Conservation (phyloP, 192 early-diverging fungal genomes). For the Lunasporangiospora selenospora region DNA sequence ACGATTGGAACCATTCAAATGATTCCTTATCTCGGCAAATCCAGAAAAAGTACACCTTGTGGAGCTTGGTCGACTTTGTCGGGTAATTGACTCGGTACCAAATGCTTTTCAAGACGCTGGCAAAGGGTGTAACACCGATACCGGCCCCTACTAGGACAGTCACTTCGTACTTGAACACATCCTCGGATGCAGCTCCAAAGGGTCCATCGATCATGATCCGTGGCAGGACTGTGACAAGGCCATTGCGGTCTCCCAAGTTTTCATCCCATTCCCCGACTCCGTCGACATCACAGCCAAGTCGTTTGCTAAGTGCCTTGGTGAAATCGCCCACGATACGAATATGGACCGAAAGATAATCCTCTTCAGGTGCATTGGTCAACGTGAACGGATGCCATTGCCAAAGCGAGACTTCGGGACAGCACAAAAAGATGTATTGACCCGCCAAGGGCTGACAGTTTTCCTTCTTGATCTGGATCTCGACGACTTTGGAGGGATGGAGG, state of each 20-base stretch:
- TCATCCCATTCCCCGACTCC: slow-evolving; percentile 13
- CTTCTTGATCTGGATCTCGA: slow-evolving; percentile 72
- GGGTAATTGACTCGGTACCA: slow-evolving; percentile 70
- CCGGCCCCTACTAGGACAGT: slow-evolving; percentile 76
- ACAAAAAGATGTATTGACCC: slow-evolving; percentile 79
- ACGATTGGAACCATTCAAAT: slow-evolving; percentile 85
- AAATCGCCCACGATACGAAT: slow-evolving; percentile 78
- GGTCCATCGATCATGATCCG: slow-evolving; percentile 72
- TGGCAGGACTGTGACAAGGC: slow-evolving; percentile 42
- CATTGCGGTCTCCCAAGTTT: slow-evolving; percentile 5
- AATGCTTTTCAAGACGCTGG: slow-evolving; percentile 73
- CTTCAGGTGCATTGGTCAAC: slow-evolving; percentile 77
- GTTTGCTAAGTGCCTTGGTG: slow-evolving; percentile 61
- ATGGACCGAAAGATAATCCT: slow-evolving; percentile 76
- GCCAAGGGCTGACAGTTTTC: slow-evolving; percentile 50
- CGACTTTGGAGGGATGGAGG: slow-evolving; percentile 72
- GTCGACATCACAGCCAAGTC: slow-evolving; percentile 66
- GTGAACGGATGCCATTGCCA: slow-evolving; percentile 85
- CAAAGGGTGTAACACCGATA: slow-evolving; percentile 84
- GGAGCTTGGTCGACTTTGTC: slow-evolving; percentile 56
- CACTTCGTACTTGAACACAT: slow-evolving; percentile 76
- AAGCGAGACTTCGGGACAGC: slow-evolving; percentile 71
- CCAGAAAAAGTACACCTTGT: slow-evolving; percentile 85
- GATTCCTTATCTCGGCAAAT: slow-evolving; percentile 73
- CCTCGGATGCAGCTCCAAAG: slow-evolving; percentile 72